phyloP scores from a whole-genome alignment of 2,329 filamentous ascomycete genomes.

The Aspergillus sp. region DNA sequence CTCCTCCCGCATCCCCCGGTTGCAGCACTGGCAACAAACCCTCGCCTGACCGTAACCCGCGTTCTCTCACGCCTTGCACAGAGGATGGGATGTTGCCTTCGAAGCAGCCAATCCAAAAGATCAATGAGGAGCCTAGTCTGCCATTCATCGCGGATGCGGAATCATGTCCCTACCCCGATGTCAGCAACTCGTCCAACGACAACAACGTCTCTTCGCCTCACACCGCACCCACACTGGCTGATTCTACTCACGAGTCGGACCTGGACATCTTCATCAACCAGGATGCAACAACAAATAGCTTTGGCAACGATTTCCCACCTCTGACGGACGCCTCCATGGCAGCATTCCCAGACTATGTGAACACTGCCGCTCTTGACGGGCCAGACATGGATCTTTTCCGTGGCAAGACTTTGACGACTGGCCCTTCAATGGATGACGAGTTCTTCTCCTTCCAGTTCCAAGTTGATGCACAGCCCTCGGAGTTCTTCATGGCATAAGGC shows the following conservation, averaged over 20 bases:
- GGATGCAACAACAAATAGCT: constrained; percentile 22
- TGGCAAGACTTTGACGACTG: constrained; percentile 24
- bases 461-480: constrained; percentile 24
- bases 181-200: constrained; percentile 21
- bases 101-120: constrained; percentile 22
- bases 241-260: constrained; percentile 29
- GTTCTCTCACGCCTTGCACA: constrained; percentile 33
- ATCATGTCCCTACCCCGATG: constrained; percentile 24
- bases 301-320: constrained; percentile 24
- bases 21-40: constrained; percentile 33
- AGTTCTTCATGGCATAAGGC: constrained; percentile 18
- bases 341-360: constrained; percentile 29
- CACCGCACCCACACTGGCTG: constrained; percentile 28
- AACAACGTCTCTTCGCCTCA: constrained; percentile 32
- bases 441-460: constrained; percentile 34
- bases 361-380: constrained; percentile 27
- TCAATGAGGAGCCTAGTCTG: constrained; percentile 24
- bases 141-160: constrained; percentile 21
- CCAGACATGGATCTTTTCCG: constrained; percentile 24
- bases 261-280: constrained; percentile 37
- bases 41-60: constrained; percentile 28
- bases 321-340: constrained; percentile 25
- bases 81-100: constrained; percentile 33
- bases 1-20: constrained; percentile 42
- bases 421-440: constrained; percentile 23